A percentile compares a stretch with the other conserved stretches of the same genome.
phyloP scores from a whole-genome alignment of 176 grass and related monocot genomes.

The Themeda triandra region DNA sequence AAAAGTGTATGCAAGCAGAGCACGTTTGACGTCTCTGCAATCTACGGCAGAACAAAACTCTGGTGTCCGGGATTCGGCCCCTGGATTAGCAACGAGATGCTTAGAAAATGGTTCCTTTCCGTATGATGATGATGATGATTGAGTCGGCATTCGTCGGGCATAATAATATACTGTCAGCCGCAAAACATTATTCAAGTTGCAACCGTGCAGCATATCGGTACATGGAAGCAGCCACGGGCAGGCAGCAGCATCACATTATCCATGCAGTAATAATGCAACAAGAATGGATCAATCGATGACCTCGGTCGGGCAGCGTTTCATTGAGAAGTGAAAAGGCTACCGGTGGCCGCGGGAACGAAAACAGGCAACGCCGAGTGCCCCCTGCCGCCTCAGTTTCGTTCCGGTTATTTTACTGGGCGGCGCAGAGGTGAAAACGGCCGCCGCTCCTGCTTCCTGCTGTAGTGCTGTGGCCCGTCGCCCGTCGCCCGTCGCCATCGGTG shows the following conservation, averaged over 20 bases:
- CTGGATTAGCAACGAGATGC: background rate
- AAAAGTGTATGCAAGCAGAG: background rate
- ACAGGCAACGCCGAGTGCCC: background rate
- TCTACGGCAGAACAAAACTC: background rate
- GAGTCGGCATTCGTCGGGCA: background rate
- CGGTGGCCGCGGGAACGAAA: conserved; percentile 19
- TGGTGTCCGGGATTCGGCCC: background rate
- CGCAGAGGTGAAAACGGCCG: background rate
- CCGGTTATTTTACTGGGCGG: background rate
- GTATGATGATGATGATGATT: background rate
- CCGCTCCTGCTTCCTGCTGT: background rate
- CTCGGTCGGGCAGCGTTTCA: background rate
- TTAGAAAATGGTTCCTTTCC: background rate
- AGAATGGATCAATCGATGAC: background rate
- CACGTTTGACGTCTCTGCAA: background rate
- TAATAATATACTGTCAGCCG: background rate
- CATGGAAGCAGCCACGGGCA: no score
- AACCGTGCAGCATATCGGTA: no score
- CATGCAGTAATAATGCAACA: no score
- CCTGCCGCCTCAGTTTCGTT: background rate
- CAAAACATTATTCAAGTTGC: no score
- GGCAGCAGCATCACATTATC: no score
- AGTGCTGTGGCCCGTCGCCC: no score
- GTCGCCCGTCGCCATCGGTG: background rate
- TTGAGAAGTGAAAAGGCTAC: background rate